Percentiles rank a stretch among this genome's conserved stretches.
Evolutionary conservation across 169 alveolate genomes (phyloP).

Genomic region (Plasmodium chabaudi): DNA sequence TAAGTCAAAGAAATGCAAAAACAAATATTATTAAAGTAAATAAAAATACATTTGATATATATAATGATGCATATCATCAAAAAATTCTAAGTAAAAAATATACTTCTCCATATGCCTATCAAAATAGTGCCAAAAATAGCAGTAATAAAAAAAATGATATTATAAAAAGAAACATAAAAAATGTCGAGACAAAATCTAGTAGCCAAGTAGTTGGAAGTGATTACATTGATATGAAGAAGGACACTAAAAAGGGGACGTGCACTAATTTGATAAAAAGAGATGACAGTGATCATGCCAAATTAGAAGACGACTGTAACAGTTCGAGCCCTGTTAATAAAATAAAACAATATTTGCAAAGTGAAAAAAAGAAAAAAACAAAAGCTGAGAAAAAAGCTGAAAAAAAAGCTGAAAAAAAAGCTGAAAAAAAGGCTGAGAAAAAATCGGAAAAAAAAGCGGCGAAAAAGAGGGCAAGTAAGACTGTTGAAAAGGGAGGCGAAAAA

Average conservation of each 20-base stretch:
- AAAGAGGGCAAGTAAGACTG: not conserved
- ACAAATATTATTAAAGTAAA: no score
- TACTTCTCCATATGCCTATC: slow-evolving; percentile 47
- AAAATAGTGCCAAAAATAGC: not conserved
- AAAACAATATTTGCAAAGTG: slow-evolving; percentile 24
- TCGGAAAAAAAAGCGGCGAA: no score
- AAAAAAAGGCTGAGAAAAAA: not conserved
- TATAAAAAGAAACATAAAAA: not conserved
- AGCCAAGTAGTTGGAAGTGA: not conserved
- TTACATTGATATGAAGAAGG: not conserved
- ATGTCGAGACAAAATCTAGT: not conserved
- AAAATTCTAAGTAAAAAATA: slow-evolving; percentile 40
- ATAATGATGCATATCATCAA: slow-evolving; percentile 31
- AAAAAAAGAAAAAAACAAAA: slow-evolving; percentile 3
- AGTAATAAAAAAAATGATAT: not conserved
- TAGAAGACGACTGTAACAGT: not conserved
- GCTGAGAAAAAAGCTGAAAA: not conserved
- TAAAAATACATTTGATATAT: slow-evolving; percentile 7
- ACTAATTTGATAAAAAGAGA: no score
- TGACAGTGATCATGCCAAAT: not conserved
- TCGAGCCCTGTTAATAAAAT: slow-evolving; percentile 17
- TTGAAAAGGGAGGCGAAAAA: not conserved
- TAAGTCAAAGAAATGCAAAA: slow-evolving; percentile 1
- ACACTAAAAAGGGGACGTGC: not conserved
- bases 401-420: slow-evolving; percentile 4